Evolutionary conservation across 83 land plant genomes (phyloP).

Genomic region (Larix sibirica): DNA sequence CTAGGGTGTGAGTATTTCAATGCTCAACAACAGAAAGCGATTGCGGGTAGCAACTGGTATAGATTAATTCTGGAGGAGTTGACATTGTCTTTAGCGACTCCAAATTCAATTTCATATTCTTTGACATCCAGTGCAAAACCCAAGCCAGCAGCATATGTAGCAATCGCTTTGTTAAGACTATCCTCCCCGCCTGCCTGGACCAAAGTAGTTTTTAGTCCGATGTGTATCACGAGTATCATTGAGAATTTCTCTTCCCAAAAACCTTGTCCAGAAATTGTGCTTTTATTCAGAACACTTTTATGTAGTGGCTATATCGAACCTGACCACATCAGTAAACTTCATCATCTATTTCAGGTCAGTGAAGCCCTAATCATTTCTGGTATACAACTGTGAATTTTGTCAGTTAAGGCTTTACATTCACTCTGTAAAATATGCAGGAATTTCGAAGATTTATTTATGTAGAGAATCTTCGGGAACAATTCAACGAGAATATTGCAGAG

Average conservation of each 20-base stretch:
- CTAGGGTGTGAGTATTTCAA: conserved; percentile 38
- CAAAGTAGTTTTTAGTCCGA: conserved; percentile 44
- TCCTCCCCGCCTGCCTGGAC: conserved; percentile 45
- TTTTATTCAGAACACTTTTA: conserved; percentile 46
- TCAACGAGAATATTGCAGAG: not conserved
- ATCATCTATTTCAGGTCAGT: no score
- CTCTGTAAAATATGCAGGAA: conserved; percentile 4
- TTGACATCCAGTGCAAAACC: conserved; percentile 31
- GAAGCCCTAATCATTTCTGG: no score
- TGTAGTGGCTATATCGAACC: conserved; percentile 28
- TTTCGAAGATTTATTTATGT: not conserved
- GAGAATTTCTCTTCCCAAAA: conserved; percentile 40
- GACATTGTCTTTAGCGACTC: conserved; percentile 44
- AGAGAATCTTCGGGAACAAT: not conserved
- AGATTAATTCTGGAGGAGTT: conserved; percentile 60
- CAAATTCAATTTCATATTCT: conserved; percentile 44
- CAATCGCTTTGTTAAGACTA: conserved; percentile 42
- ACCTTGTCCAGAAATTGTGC: conserved; percentile 44
- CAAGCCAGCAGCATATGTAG: conserved; percentile 48
- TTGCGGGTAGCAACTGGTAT: conserved; percentile 38
- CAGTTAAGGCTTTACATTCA: not conserved
- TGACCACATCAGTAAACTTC: conserved; percentile 25
- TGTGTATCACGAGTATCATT: conserved; percentile 51
- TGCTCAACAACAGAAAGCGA: conserved; percentile 16
- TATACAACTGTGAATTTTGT: not conserved